Conservation (phyloP, 1,139 yeast genomes). For the Hyphopichia fennica region DNA sequence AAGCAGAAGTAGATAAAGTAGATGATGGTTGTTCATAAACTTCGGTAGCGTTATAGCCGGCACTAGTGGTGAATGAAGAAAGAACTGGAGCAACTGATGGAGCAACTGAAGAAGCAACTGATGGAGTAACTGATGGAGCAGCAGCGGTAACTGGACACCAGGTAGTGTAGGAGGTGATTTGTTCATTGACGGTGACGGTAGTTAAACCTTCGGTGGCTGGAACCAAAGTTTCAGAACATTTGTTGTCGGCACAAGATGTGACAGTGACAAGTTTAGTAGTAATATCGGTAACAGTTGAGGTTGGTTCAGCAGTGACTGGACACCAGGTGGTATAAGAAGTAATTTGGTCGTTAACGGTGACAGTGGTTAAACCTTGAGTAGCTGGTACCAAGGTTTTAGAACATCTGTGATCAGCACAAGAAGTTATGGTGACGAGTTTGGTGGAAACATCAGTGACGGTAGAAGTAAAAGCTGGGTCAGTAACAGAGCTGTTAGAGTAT, state of each 20-base stretch:
- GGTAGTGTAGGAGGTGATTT: too few relatives aligned
- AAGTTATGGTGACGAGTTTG: slow-evolving; percentile 42
- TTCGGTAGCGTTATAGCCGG: too few relatives aligned
- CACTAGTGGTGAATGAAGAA: too few relatives aligned
- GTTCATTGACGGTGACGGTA: slow-evolving; percentile 10
- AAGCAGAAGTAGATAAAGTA: too few relatives aligned
- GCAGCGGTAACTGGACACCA: too few relatives aligned
- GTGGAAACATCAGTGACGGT: slow-evolving; percentile 11
- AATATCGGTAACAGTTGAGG: slow-evolving; percentile 5
- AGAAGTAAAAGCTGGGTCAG: too few relatives aligned
- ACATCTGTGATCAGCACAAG: slow-evolving; percentile 42
- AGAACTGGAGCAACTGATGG: neutral
- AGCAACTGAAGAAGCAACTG: neutral
- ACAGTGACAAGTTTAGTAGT: slow-evolving; percentile 38
- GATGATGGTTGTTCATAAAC: too few relatives aligned
- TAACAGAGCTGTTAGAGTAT: too few relatives aligned
- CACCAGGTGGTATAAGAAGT: slow-evolving; percentile 26
- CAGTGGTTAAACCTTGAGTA: slow-evolving; percentile 25
- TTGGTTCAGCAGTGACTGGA: slow-evolving; percentile 30
- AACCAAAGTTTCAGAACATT: slow-evolving; percentile 22
- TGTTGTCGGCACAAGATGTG: slow-evolving; percentile 43
- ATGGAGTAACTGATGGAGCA: too few relatives aligned
- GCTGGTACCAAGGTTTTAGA: too few relatives aligned
- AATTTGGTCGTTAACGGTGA: slow-evolving; percentile 9
- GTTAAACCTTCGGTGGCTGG: too few relatives aligned